Percentiles rank a stretch among this genome's conserved stretches.
Conservation (phyloP, 169 alveolate genomes). For the Hepatocystis sp. region DNA sequence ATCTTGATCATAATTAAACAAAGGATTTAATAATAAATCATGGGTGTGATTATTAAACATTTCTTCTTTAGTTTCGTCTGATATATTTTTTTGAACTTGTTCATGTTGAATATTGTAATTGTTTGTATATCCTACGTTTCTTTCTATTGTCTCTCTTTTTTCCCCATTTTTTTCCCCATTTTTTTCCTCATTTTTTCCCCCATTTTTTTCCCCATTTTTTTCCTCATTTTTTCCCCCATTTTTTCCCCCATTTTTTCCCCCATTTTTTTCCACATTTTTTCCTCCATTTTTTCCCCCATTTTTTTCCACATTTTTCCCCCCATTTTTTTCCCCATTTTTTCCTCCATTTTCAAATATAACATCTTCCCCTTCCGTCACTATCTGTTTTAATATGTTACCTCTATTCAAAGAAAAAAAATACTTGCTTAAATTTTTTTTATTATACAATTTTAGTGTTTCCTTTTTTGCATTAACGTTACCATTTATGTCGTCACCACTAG, state of each 20-base stretch:
- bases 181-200: no score
- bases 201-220: not conserved
- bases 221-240: not conserved
- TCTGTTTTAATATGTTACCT: constrained; percentile 68
- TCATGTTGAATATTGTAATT: no score
- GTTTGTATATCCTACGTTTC: no score
- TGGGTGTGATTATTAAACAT: no score
- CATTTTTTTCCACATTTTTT: no score
- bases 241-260: not conserved
- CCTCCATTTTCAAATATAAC: not conserved
- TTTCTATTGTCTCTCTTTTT: no score
- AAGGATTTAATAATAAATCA: constrained; percentile 9
- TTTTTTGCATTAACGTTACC: not conserved
- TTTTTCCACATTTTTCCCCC: not conserved
- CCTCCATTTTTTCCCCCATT: not conserved
- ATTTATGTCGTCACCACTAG: no score
- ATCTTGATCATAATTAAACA: constrained; percentile 26
- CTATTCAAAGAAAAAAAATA: constrained; percentile 52
- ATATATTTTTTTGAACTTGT: no score
- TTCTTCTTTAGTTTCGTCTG: constrained; percentile 3
- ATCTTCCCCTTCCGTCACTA: constrained; percentile 72
- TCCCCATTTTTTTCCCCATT: no score
- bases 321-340: not conserved
- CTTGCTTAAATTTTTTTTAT: constrained; percentile 50
- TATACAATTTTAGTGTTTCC: constrained; percentile 54